Evolutionary conservation across 2,329 filamentous ascomycete species (phyloP).

Genomic region (Phialophora tarda): DNA sequence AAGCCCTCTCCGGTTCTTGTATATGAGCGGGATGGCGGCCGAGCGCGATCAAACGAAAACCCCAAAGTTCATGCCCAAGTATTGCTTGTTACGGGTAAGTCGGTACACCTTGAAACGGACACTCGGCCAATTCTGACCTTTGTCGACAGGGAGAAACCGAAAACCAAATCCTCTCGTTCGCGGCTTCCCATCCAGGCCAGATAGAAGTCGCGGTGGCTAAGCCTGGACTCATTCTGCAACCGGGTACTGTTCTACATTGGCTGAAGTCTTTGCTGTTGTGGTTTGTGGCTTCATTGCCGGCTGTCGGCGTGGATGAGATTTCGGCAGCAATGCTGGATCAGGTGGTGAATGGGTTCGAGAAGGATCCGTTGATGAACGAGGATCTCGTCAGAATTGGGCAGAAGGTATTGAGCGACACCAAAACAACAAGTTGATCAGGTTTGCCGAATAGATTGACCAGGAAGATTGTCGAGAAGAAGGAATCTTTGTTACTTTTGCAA

Average conservation of each 20-base stretch:
- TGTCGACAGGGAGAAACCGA: conserved; percentile 56
- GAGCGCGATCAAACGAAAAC: conserved; percentile 53
- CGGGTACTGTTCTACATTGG: conserved; percentile 34
- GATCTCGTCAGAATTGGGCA: conserved; percentile 52
- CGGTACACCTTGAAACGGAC: no score
- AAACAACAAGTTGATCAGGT: not conserved
- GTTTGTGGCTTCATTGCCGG: conserved; percentile 18
- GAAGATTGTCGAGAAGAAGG: not conserved
- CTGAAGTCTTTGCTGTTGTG: conserved; percentile 41
- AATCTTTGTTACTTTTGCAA: not conserved
- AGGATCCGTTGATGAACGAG: conserved; percentile 52
- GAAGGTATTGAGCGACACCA: conserved; percentile 24
- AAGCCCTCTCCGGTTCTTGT: conserved; percentile 56
- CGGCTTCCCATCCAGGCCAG: conserved; percentile 46
- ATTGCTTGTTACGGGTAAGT: conserved; percentile 56
- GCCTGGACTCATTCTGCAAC: conserved; percentile 51
- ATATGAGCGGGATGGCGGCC: conserved; percentile 55
- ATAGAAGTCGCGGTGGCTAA: conserved; percentile 52
- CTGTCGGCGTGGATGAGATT: conserved; percentile 44
- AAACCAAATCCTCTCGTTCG: conserved; percentile 50
- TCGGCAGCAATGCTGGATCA: conserved; percentile 54
- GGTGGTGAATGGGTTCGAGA: conserved; percentile 54
- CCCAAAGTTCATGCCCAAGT: conserved; percentile 44
- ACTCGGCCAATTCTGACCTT: conserved; percentile 2
- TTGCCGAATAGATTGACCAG: not conserved